These are phyloP conservation scores for Geotrichum fermentans DNA, from an alignment of 1,139 yeast species.

Conservation along the genomic window DNA sequence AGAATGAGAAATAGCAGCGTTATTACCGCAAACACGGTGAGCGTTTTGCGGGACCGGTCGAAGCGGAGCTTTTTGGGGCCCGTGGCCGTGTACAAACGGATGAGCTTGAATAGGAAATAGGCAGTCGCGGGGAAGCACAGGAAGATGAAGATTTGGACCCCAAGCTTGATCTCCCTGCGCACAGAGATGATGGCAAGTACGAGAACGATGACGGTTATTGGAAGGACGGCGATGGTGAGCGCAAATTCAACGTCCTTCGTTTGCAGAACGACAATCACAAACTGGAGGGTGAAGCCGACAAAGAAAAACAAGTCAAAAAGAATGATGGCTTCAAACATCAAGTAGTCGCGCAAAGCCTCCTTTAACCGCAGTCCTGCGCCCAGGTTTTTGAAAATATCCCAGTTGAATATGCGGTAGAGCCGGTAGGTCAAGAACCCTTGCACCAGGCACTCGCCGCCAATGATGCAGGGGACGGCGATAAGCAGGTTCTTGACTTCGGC, in stretches of 20 bases:
- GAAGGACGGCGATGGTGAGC: slow-evolving; percentile 48
- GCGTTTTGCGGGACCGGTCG: slow-evolving; percentile 47
- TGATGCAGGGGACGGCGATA: slow-evolving; percentile 46
- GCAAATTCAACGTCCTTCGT: slow-evolving; percentile 46
- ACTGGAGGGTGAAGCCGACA: slow-evolving; percentile 52
- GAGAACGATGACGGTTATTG: slow-evolving; percentile 44
- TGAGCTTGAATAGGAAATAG: slow-evolving; percentile 48
- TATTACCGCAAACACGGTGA: slow-evolving; percentile 47
- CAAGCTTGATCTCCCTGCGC: slow-evolving; percentile 39
- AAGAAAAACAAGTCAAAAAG: slow-evolving; percentile 50
- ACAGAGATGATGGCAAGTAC: slow-evolving; percentile 42
- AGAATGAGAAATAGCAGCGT: slow-evolving; percentile 42
- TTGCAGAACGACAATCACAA: slow-evolving; percentile 47
- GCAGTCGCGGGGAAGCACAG: slow-evolving; percentile 46
- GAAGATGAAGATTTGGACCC: slow-evolving; percentile 37
- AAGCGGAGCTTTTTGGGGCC: slow-evolving; percentile 37
- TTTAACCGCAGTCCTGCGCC: slow-evolving; percentile 48
- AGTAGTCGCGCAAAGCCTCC: slow-evolving; percentile 43
- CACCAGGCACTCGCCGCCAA: slow-evolving; percentile 41
- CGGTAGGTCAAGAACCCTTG: slow-evolving; percentile 39
- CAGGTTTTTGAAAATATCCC: slow-evolving; percentile 49
- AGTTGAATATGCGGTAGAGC: slow-evolving; percentile 45
- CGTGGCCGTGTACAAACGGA: slow-evolving; percentile 48
- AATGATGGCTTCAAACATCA: slow-evolving; percentile 39
- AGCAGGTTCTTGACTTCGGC: slow-evolving; percentile 35